Conservation (phyloP, 306 rosid genomes). For the Rosa multiflora region DNA sequence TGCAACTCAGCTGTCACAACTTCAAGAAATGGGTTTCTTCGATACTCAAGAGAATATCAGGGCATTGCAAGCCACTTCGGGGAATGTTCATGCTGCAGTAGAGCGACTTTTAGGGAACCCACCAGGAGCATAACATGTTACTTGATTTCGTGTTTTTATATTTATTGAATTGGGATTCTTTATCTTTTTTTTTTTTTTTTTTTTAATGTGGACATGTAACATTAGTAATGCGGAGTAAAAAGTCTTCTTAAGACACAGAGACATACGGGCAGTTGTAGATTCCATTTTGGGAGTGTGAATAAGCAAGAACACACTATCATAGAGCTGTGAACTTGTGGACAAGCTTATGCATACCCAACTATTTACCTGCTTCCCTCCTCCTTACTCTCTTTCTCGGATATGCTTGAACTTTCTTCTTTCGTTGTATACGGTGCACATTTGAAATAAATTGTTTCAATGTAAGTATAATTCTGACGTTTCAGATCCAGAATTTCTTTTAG, state of each 20-base stretch:
- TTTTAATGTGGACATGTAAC: conserved; percentile 37
- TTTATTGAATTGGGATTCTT: conserved; percentile 26
- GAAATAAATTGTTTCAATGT: conserved; percentile 10
- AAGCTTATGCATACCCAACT: conserved; percentile 26
- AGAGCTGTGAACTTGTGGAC: conserved; percentile 40
- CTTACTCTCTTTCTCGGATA: not conserved
- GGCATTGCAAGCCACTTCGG: conserved; percentile 62
- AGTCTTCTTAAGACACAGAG: conserved; percentile 26
- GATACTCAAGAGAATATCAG: conserved; percentile 64
- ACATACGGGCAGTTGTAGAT: conserved; percentile 37
- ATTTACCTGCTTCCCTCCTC: not conserved
- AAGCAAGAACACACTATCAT: conserved; percentile 38
- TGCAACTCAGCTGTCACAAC: conserved; percentile 60
- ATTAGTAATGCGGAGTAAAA: conserved; percentile 23
- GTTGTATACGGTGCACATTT: conserved; percentile 12
- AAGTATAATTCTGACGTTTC: not conserved
- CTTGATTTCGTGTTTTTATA: conserved; percentile 8
- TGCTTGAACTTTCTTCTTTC: not conserved
- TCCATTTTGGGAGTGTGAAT: conserved; percentile 45
- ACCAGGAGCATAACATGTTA: conserved; percentile 34
- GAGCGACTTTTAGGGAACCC: conserved; percentile 66
- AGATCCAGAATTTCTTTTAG: not conserved
- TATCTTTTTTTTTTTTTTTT: not conserved
- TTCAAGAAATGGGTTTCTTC: conserved; percentile 68
- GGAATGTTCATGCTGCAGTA: conserved; percentile 66